These are phyloP conservation scores for Ormosia semicastrata DNA, from an alignment of 306 rosid genomes.

Conservation along the genomic window DNA sequence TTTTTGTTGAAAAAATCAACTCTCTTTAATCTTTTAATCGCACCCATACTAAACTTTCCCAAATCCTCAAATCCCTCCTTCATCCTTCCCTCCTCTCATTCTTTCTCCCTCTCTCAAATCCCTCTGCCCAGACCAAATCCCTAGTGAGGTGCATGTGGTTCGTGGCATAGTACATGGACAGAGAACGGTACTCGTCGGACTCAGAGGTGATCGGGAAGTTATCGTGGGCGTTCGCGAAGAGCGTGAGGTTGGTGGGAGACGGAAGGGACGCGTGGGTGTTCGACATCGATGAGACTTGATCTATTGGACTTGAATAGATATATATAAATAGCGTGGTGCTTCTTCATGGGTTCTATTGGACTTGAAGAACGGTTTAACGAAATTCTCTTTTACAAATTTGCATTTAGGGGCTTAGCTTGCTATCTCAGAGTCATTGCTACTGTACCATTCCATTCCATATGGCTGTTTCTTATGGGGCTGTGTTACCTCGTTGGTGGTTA, in stretches of 20 bases:
- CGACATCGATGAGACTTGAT: conserved; percentile 91
- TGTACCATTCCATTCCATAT: conserved; percentile 17
- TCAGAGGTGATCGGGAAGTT: conserved; percentile 29
- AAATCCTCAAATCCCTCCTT: no score
- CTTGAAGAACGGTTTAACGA: neutral
- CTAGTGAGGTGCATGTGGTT: conserved; percentile 41
- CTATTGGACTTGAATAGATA: no score
- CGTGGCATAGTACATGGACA: conserved; percentile 58
- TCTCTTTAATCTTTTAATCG: no score
- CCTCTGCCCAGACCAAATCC: no score
- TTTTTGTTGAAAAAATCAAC: no score
- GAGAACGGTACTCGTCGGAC: conserved; percentile 54
- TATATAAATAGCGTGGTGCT: no score
- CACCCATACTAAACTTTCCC: no score
- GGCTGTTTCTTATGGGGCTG: conserved; percentile 31
- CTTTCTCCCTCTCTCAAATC: no score
- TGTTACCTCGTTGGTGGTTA: conserved; percentile 25
- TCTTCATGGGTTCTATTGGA: conserved; percentile 37
- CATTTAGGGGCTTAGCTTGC: neutral
- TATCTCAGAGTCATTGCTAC: neutral
- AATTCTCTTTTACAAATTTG: neutral
- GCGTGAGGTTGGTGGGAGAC: conserved; percentile 32
- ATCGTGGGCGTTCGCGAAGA: conserved; percentile 44
- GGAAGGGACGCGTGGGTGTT: conserved; percentile 86
- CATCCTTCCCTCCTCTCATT: no score